phyloP scores from a whole-genome alignment of 2,329 filamentous ascomycete species.

The Sclerotinia sclerotiorum region DNA sequence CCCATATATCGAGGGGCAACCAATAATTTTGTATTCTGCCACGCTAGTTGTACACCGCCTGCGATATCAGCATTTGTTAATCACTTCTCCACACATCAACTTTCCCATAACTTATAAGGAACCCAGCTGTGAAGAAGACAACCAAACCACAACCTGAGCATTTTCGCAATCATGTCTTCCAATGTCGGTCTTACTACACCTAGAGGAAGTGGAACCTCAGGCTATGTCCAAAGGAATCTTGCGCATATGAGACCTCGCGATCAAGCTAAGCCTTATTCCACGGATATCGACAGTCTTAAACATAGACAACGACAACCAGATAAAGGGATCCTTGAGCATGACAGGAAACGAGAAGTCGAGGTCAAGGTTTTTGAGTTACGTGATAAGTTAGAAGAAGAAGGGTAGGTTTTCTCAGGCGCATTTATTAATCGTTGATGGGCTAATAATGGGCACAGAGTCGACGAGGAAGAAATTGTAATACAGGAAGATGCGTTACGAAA shows the following conservation, averaged over 20 bases:
- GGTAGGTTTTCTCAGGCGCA: conserved; percentile 48
- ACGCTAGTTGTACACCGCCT: conserved; percentile 29
- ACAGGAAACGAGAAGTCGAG: conserved; percentile 86
- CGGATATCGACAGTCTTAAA: conserved; percentile 65
- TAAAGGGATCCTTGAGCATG: conserved; percentile 89
- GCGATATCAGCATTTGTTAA: conserved; percentile 3
- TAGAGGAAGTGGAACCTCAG: conserved; percentile 91
- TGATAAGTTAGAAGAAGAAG: conserved; percentile 89
- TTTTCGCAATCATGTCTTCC: conserved; percentile 69
- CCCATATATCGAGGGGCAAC: conserved; percentile 23
- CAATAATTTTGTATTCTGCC: conserved; percentile 25
- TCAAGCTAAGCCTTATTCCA: conserved; percentile 61
- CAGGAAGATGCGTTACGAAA: conserved; percentile 65
- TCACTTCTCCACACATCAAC: conserved; percentile 1
- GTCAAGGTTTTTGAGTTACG: conserved; percentile 89
- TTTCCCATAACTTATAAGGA: neutral
- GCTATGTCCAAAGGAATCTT: conserved; percentile 95
- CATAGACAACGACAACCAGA: conserved; percentile 84
- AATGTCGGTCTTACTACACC: conserved; percentile 96
- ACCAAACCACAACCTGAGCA: neutral
- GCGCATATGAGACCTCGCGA: conserved; percentile 86
- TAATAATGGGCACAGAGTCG: conserved; percentile 52
- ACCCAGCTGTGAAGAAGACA: neutral
- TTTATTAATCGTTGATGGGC: neutral
- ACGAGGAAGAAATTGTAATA: conserved; percentile 88